Conservation (phyloP, 192 early-diverging fungal genomes). For the Podila horticola region DNA sequence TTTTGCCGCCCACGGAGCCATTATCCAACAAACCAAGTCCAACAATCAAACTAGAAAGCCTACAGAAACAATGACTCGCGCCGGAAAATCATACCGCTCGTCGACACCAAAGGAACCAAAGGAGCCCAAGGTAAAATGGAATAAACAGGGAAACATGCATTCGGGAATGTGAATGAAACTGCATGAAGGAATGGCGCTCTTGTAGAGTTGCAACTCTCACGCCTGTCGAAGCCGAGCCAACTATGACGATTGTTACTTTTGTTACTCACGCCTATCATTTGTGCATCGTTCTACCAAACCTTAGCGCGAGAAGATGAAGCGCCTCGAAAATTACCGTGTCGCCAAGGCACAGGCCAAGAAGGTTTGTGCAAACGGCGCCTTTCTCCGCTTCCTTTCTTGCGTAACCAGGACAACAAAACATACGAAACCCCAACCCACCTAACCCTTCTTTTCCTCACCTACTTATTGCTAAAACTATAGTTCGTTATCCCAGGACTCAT, state of each 20-base stretch:
- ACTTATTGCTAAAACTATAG: neutral
- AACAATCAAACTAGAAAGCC: neutral
- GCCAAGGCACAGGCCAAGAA: slow-evolving; percentile 26
- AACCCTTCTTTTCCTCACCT: no score
- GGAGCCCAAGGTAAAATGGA: slow-evolving; percentile 22
- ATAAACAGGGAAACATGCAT: neutral
- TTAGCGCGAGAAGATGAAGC: slow-evolving; percentile 19
- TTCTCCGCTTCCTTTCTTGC: neutral
- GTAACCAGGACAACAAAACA: neutral
- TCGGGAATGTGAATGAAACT: neutral
- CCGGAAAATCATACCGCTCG: slow-evolving; percentile 16
- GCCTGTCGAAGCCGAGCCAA: no score
- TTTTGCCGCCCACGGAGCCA: neutral
- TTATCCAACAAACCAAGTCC: no score
- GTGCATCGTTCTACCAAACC: neutral
- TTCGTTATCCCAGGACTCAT: slow-evolving; percentile 18
- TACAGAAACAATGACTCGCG: slow-evolving; percentile 7
- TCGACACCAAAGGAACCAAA: slow-evolving; percentile 14
- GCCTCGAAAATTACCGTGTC: slow-evolving; percentile 22
- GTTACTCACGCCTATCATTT: neutral
- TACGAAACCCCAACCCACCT: neutral
- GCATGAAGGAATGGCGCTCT: neutral
- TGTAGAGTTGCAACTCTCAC: no score
- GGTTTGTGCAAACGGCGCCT: neutral
- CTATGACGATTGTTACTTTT: neutral